Base-by-base conservation (phyloP, 164 flowering plant genomes). In the Magnolia kwangsiensis region DNA sequence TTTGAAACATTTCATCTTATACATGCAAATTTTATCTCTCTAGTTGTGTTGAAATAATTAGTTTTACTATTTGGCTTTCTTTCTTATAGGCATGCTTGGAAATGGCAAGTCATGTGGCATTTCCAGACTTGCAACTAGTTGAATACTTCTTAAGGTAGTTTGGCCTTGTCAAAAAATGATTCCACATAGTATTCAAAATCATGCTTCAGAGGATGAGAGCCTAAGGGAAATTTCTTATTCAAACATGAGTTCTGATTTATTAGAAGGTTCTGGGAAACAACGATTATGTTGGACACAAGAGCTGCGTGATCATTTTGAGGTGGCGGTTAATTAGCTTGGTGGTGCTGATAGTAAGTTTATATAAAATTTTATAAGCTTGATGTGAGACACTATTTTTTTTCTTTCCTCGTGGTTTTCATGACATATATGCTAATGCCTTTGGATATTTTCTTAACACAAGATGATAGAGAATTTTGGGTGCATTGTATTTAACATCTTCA, bases 231-330 rank as follows among this genome's bases (percentile, higher is more conserved):
- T 1, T 72, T 58, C 27, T 49, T 49, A 75, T 63, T 51, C 10
- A 21, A 67, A 63, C 21, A 87, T 85, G 89, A 85, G 82, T 71
- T 80, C 84, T 0, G 80, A 71, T 72, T 79, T 78, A 14, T 73
- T 84, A 0, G 81, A 81, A 72, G 72, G 84, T 49, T 82, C 85
- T 0, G 79, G 81, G 19, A 91, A 85, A 76, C 89, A 87, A 74
- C 81, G 96, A 63, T 76, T 90, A 67, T 83, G 87, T 8, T 92
- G 96, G 96, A 90, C 92, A 0, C 86, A 85, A 59, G 91, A 92
- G 24, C 80, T 92, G 4, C 94, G 89, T 69, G 87, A 84, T 75
- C 82, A 82, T 50, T 90, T 92, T 37, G 96, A 85, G 73, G 86
- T 81, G 74, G 90, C 96, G 1, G 91, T 92, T 66, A 83, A 81